Evolutionary conservation across 345 rosid species (phyloP), one percentile per base, ranked within the genome.

Genomic region (Aurinia saxatilis): DNA sequence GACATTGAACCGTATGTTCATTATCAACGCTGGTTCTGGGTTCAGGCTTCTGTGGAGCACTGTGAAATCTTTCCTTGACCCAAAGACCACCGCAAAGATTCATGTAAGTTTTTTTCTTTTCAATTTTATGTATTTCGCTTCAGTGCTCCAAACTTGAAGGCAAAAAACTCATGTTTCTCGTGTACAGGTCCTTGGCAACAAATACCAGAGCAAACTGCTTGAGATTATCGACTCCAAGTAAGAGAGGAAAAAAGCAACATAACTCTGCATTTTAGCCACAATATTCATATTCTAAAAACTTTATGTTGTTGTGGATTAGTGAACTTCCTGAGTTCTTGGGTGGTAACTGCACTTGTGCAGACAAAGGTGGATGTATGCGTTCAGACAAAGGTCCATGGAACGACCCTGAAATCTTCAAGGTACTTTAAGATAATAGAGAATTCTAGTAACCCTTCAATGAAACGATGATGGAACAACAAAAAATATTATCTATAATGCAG

Each of bases 311-410:
- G 40, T 29, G 68, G n/a, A 52, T 34, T 33, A 92, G 95, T 81
- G 87, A 92, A 74, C 75, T 92, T 68, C 98, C 96, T 7, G 88
- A 87, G 65, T 83, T 92, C 58, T 75, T 92, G 55, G 98, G 98
- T 8, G 98, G 98, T 53, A 76, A 77, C 56, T 92, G 98, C 70
- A 84, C 79, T 17, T 92, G 98, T 70, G 83, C 73, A 2, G 89
- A 84, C 38, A 83, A 82, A 73, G 98, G 98, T 7, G 96, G 98
- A 6, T 89, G 98, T 30, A 81, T 92, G 95, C 82, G 83, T 33
- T 87, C 96, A 8, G 98, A 92, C 64, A 92, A 89, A 78, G 98
- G 98, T 18, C 98, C 98, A 36, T 92, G 98, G 96, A 89, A 89
- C 52, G 84, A 85, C 63, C 78, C 83, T 7, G 93, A 85, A 10